Percentiles rank a stretch among this genome's conserved stretches.
Conservation (phyloP, 306 rosid genomes). For the Leucaena leucocephala region DNA sequence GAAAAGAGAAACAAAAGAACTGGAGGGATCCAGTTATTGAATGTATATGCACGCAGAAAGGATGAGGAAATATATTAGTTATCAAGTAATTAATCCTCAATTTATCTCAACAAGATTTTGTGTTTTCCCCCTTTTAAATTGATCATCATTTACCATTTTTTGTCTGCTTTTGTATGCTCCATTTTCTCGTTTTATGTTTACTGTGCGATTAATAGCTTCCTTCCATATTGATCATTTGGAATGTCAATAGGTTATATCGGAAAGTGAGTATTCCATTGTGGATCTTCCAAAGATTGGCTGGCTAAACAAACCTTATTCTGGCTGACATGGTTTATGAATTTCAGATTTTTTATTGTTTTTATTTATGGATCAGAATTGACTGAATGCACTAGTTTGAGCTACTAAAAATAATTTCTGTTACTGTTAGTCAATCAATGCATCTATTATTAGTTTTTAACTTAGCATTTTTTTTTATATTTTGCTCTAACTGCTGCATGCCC, state of each 20-base stretch:
- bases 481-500: not conserved
- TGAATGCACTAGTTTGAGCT: not conserved
- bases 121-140: not conserved
- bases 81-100: too few species aligned
- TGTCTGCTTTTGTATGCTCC: not conserved
- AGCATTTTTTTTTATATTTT: not conserved
- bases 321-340: not conserved
- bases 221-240: not conserved
- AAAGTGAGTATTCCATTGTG: constrained; percentile 4
- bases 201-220: not conserved
- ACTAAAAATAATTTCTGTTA: not conserved
- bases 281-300: not conserved
- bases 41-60: too few species aligned
- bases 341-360: not conserved
- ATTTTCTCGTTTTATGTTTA: not conserved
- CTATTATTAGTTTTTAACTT: not conserved
- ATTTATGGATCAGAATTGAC: constrained; percentile 6
- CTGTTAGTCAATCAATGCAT: not conserved
- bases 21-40: too few species aligned
- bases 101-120: too few species aligned
- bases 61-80: too few species aligned
- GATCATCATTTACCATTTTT: not conserved
- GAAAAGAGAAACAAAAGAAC: not conserved
- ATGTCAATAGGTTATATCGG: not conserved
- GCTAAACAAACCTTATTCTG: not conserved